Base-by-base conservation (phyloP, 768 basidiomycete species). In the Bullera alba region DNA sequence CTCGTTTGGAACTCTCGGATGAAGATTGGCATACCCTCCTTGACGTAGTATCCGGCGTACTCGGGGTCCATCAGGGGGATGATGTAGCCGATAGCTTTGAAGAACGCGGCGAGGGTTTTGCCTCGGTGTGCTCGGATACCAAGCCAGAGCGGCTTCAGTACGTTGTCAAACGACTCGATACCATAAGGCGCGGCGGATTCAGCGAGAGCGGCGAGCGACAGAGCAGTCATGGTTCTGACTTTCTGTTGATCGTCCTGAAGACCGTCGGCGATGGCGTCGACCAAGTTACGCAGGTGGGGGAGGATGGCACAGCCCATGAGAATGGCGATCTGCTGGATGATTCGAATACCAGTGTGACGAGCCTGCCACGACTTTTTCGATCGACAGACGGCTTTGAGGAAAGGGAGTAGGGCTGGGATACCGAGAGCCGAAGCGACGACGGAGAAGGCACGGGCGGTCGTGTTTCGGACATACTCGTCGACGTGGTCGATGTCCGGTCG, bases 311-410 rank as follows among this genome's bases (percentile, higher is more conserved):
- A 97, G 16, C 93, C 93, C 92, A 97, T 97, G 92, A 97, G 96
- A 67, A 96, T 93, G 17, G 95, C 93, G 44, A 99, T 97, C 73
- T 97, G 95, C 74, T 99, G 95, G 10, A 99, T 91, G 57, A 99
- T 97, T 64, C 95, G 90, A 65, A 99, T 97, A 74, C 95, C 95
- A 3, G 95, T 99, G 73, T 97, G 95, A 53, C 93, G 83, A 7
- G 95, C 95, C 74, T 99, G 95, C 95, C 95, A 99, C 7, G 92
- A 97, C 76, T 99, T 99, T 75, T 97, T 97, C 51, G 88, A 92
- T 41, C 91, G 84, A 76, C 95, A 97, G 50, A 99, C 92, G 29
- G 95, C 93, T 75, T 93, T 93, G 54, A 99, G 78, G 82, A 99
- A 99, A 44, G 95, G 95, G 2, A 99, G 84, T 22, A 97, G 80